Percentiles rank a stretch among this genome's conserved stretches.
Evolutionary conservation across 2,329 filamentous ascomycete species (phyloP).

Genomic region (Cytospora paraplurivora): DNA sequence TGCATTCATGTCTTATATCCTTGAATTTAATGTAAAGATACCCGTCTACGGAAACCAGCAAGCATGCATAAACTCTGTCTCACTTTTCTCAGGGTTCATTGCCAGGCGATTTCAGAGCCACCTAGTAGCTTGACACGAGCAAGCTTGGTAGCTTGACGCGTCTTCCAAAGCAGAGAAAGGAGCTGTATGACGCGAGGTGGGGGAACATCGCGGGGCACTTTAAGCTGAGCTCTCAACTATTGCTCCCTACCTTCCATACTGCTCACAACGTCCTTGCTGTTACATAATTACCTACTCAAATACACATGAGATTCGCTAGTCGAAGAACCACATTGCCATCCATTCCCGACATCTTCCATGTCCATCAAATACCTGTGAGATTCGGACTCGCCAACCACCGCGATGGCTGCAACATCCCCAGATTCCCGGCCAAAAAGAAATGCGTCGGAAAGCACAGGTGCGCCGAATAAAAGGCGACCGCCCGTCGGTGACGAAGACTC

Average conservation of each 20-base stretch:
- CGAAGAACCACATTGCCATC: not conserved
- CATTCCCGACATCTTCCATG: not conserved
- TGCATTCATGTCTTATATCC: not conserved
- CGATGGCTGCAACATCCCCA: conserved; percentile 10
- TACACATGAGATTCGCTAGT: not conserved
- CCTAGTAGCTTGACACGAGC: not conserved
- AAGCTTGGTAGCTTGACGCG: conserved; percentile 11
- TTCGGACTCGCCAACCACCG: not conserved
- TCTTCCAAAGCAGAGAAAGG: not conserved
- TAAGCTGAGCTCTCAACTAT: not conserved
- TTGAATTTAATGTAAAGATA: not conserved
- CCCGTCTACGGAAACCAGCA: not conserved
- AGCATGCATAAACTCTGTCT: not conserved
- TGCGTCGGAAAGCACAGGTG: conserved; percentile 5
- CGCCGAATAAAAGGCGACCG: conserved; percentile 17
- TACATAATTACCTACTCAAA: not conserved
- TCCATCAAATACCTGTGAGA: not conserved
- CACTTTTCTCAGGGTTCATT: not conserved
- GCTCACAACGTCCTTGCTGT: not conserved
- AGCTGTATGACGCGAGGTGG: conserved; percentile 1
- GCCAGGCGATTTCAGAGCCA: not conserved
- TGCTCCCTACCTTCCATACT: not conserved
- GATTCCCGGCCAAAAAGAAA: conserved; percentile 11
- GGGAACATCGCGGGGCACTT: conserved; percentile 11
- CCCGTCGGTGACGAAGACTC: not conserved